Base-by-base conservation (phyloP, 148 eudicot genomes). In the Linanthus parryae region DNA sequence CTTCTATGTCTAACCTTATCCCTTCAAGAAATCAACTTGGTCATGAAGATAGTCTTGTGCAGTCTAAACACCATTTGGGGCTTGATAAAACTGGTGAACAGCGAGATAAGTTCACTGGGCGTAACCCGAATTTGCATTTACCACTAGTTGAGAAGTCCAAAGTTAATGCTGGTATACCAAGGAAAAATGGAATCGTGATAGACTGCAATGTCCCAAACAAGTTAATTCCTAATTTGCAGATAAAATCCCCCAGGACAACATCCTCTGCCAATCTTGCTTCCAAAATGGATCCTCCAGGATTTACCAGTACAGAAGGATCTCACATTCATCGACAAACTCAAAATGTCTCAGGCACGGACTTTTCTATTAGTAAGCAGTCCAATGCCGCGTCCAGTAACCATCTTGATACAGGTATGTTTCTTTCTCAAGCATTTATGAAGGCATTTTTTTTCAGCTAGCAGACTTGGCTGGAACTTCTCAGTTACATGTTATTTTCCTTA, bases 1-100 rank as follows among this genome's bases (percentile, higher is more conserved):
- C 75, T 44, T 66, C 70, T 57, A 70, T 78, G 34, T 62, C 82
- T 47, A 42, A 69, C 48, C 53, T 81, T 39, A 63, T 39, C 49
- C 52, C 59, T 23, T 47, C 76, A 3, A 60, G 54, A 49, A 57
- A 63, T 55, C 73, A 54, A 28, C 52, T 60, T 42, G 60, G 10
- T 20, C 31, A 61, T 48, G 71, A 61, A 25, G 50, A 60, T 39
- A 38, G 57, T 57, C 30, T 22, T 35, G 44, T 61, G 42, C 51
- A 56, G 20, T 57, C 76, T 49, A 55, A 50, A 43, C 50, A 62
- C 25, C 64, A 19, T 27, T 52, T 44, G 28, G 59, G 61, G 58
- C 44, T 62, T 21, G 62, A 56, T 36, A 51, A 54, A 21, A 58
- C 47, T 40, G 25, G 24, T 25, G 48, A 58, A 7, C 46, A 22